These are phyloP conservation scores for Adiantum capillusveneris DNA, from an alignment of 75 land plant species.

Conservation along the genomic window DNA sequence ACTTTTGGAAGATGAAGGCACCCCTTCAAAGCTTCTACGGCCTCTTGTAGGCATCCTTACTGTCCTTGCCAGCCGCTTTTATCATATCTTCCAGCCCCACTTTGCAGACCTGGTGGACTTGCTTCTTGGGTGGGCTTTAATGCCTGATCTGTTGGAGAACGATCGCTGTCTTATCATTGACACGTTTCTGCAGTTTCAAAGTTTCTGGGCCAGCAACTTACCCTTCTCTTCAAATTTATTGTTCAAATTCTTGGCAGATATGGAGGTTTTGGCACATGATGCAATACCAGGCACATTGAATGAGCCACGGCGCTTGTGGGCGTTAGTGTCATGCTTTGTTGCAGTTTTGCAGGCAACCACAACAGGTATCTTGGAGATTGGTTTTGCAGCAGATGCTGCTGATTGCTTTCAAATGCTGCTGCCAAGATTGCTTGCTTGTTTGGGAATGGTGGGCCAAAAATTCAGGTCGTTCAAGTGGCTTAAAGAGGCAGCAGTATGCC, in stretches of 20 bases:
- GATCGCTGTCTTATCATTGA: constrained; percentile 68
- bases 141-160: constrained; percentile 69
- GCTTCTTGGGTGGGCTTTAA: constrained; percentile 97
- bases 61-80: constrained; percentile 53
- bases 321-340: constrained; percentile 79
- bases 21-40: constrained; percentile 53
- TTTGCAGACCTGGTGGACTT: constrained; percentile 85
- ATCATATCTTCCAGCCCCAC: constrained; percentile 56
- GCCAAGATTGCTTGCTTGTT: constrained; percentile 62
- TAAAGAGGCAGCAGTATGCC: constrained; percentile 56
- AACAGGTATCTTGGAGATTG: constrained; percentile 58
- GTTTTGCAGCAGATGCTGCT: constrained; percentile 37
- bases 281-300: constrained; percentile 40
- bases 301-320: constrained; percentile 54
- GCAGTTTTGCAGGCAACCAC: constrained; percentile 71
- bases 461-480: constrained; percentile 71
- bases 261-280: constrained; percentile 76
- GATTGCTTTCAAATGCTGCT: constrained; percentile 49
- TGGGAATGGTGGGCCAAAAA: constrained; percentile 46
- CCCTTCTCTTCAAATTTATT: constrained; percentile 62
- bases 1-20: constrained; percentile 87
- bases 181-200: constrained; percentile 77
- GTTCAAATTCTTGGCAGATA: constrained; percentile 79
- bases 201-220: constrained; percentile 67
- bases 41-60: constrained; percentile 60